phyloP scores from a whole-genome alignment of 2,329 filamentous ascomycete species.

The Colletotrichum limetticola region DNA sequence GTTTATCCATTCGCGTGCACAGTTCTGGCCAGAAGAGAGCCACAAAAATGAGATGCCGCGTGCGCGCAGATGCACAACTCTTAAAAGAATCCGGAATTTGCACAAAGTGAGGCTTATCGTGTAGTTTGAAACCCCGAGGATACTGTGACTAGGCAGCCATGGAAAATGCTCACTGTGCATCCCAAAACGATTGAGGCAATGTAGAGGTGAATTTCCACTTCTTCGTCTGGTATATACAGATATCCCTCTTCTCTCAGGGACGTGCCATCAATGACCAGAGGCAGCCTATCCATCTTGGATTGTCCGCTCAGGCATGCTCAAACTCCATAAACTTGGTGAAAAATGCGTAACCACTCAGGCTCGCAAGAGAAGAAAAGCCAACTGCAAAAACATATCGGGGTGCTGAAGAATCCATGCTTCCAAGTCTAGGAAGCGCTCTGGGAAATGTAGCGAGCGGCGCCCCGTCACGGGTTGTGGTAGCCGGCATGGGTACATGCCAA shows the following conservation, averaged over 20 bases:
- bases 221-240: slow-evolving; percentile 31
- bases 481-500: slow-evolving; percentile 5
- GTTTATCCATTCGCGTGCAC: neutral
- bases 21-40: neutral
- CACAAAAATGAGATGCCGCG: neutral
- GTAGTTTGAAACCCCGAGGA: neutral
- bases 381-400: slow-evolving; percentile 9
- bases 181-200: slow-evolving; percentile 1
- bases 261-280: slow-evolving; percentile 3
- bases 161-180: neutral
- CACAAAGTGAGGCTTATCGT: neutral
- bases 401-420: slow-evolving; percentile 21
- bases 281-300: neutral
- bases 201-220: slow-evolving; percentile 26
- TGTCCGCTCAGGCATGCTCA: slow-evolving; percentile 1
- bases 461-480: slow-evolving; percentile 9
- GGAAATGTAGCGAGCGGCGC: slow-evolving; percentile 21
- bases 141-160: neutral
- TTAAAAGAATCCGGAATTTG: too few relatives aligned
- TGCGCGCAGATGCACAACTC: neutral
- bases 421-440: slow-evolving; percentile 1
- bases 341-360: slow-evolving; percentile 13
- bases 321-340: slow-evolving; percentile 16
- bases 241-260: neutral
- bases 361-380: slow-evolving; percentile 22